Conservation (phyloP, 768 basidiomycete genomes). For the Gloeophyllum trabeum region DNA sequence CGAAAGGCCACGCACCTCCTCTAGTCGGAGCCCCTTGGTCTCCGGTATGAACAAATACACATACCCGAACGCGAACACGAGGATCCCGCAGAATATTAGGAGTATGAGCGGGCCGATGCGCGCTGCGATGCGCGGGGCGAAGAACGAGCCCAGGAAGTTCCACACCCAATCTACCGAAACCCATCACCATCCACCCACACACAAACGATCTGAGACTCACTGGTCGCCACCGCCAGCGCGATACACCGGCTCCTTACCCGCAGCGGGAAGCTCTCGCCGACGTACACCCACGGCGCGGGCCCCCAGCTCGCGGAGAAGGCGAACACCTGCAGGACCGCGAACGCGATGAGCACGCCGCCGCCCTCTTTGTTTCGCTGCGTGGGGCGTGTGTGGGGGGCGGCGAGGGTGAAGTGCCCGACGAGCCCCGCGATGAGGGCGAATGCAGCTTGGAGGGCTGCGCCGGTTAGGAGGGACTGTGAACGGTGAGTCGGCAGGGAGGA, state of each 20-base stretch:
- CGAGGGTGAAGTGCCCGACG: conserved; percentile 59
- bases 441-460: background rate
- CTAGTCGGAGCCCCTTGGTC: conserved; percentile 66
- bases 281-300: conserved; percentile 57
- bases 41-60: conserved; percentile 74
- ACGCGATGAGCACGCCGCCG: conserved; percentile 23
- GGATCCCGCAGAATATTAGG: conserved; percentile 68
- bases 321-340: conserved; percentile 47
- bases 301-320: conserved; percentile 69
- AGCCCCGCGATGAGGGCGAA: conserved; percentile 60
- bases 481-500: conserved; percentile 24
- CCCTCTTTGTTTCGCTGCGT: conserved; percentile 43
- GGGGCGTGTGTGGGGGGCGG: conserved; percentile 35
- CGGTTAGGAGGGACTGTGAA: background rate
- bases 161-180: conserved; percentile 46
- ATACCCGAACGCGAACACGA: conserved; percentile 57
- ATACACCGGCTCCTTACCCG: conserved; percentile 70
- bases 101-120: conserved; percentile 65
- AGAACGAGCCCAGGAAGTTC: conserved; percentile 69
- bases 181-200: background rate
- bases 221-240: conserved; percentile 57
- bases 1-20: conserved; percentile 36
- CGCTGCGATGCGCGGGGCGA: conserved; percentile 54
- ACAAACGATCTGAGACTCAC: conserved; percentile 25
- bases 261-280: conserved; percentile 75